A percentile compares a stretch with the other conserved stretches of the same genome.
Conservation (phyloP, 164 flowering plant genomes). For the grape (Vitis vinifera) region ASM3070453v1 NC_081813.1:561501-562000, state of each 20-base stretch:
- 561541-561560: neutral
- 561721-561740: conserved; percentile 95
- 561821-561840: neutral
- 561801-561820: neutral
- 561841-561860: neutral
- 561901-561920: neutral
- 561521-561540: conserved; percentile 47
- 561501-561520: conserved; percentile 89
- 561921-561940: neutral
- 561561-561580: neutral
- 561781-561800: conserved; percentile 70
- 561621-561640: conserved; percentile 32
- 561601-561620: conserved; percentile 7
- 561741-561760: conserved; percentile 98
- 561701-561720: conserved; percentile 90
- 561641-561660: conserved; percentile 90
- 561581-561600: conserved; percentile 2
- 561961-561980: too few species aligned
- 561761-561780: conserved; percentile 97
- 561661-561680: conserved; percentile 90
- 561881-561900: neutral
- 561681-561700: conserved; percentile 77
- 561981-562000: too few species aligned
- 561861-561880: neutral
- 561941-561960: too few species aligned